Base-by-base conservation (phyloP, 257 asterid genomes). In the Avicennia marina region DNA sequence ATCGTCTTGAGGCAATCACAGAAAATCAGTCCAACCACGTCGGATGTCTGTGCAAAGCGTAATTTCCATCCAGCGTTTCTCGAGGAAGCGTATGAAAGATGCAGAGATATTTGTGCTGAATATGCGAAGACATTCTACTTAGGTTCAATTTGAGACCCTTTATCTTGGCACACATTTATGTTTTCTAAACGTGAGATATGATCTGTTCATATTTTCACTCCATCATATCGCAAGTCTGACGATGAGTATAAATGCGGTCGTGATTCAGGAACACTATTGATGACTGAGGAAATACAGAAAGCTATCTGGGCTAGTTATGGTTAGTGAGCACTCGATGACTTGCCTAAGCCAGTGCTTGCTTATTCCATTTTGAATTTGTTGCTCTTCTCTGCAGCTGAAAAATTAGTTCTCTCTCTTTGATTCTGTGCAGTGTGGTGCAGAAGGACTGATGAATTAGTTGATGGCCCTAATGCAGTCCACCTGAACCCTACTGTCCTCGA, bases 261-360 rank as follows among this genome's bases (percentile, higher is more conserved):
- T 69, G 63, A 43, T 76, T 74, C 81, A 86, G 96, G 94, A 50
- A 87, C 96, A 26, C 56, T 70, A 62, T 24, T 84, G 71, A 87
- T 87, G 95, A 87, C 96, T 2, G 81, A 76, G 71, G 91, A 84
- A 45, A 60, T 87, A 45, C 81, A 76, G 67, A 82, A 75, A 52
- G 96, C 96, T n/a, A 81, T 87, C 63, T 87, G 96, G 96, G 96
- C 96, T 47, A 81, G 84, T 29, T 87, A 87, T 76, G 96, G 96
- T 84, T 32, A 51, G 33, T 29, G 7, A 29, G 33, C 7, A 7
- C 7, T 7, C 7, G 7, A 29, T 29, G 33, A 5, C 13, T 22
- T 27, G 21, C 4, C 7, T 11, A 20, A 7, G 20, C 25, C 32
- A 8, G 42, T 7, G 40, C 8, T 43, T 47, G 16, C 8, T 45